Conservation (phyloP, 2,329 filamentous ascomycete species). For the Aspergillus sp. region DNA sequence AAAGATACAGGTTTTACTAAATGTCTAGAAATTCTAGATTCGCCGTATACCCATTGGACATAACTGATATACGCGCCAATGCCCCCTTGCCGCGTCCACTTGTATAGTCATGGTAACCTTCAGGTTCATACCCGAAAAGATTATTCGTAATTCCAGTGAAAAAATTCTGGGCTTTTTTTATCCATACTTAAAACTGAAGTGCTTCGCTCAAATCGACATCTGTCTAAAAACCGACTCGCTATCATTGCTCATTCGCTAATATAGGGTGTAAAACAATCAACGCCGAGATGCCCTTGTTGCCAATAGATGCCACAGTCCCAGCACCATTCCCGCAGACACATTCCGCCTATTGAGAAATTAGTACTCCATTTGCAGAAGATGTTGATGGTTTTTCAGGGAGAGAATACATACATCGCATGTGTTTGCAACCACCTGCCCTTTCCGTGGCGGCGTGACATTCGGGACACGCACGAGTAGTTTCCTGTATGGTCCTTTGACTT, state of each 20-base stretch:
- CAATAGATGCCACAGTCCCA: constrained; percentile 19
- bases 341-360: constrained; percentile 12
- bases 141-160: neutral
- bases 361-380: neutral
- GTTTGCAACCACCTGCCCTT: constrained; percentile 16
- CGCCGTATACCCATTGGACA: neutral
- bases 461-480: constrained; percentile 14
- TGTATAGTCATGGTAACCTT: neutral
- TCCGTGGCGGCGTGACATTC: constrained; percentile 14
- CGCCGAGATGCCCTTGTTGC: constrained; percentile 13
- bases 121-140: neutral
- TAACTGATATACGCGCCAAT: neutral
- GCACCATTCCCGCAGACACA: constrained; percentile 20
- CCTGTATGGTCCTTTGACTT: constrained; percentile 8
- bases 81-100: neutral
- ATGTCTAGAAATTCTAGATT: neutral
- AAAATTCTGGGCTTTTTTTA: neutral
- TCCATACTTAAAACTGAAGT: neutral
- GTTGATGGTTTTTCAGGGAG: neutral
- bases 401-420: constrained; percentile 18
- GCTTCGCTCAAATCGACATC: neutral
- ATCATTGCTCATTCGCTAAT: neutral
- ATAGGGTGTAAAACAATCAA: constrained; percentile 7
- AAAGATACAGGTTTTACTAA: no score
- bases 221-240: neutral